These are phyloP conservation scores for Flaveria bidentis DNA, from an alignment of 129 eudicot genomes.

Conservation along the genomic window DNA sequence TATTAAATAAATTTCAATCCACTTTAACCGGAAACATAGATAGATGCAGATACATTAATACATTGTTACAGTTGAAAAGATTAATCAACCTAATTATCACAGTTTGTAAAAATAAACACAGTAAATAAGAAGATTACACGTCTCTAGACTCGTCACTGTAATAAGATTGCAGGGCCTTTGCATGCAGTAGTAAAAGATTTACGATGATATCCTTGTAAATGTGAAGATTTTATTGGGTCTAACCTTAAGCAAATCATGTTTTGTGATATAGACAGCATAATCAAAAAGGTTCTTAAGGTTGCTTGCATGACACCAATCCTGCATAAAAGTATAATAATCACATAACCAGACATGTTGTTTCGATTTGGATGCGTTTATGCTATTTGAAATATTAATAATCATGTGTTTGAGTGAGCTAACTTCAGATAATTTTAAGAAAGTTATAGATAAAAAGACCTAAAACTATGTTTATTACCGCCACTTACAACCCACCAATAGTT, in stretches of 20 bases:
- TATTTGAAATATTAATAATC: too few species aligned
- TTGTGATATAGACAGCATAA: conserved; percentile 29
- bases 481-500: too few species aligned
- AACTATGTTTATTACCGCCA: too few species aligned
- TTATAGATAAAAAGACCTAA: too few species aligned
- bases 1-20: conserved; percentile 2
- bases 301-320: conserved; percentile 34
- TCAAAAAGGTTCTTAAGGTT: conserved; percentile 20
- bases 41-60: conserved; percentile 23
- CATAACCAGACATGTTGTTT: too few species aligned
- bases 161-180: conserved; percentile 2
- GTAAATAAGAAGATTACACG: conserved; percentile 17
- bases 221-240: conserved; percentile 2
- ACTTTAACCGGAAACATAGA: neutral
- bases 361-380: neutral
- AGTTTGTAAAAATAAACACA: conserved; percentile 3
- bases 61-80: conserved; percentile 16
- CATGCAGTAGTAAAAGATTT: conserved; percentile 18
- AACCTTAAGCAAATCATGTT: conserved; percentile 20
- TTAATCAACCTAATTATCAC: neutral
- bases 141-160: conserved; percentile 5
- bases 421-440: neutral
- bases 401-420: neutral
- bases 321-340: neutral
- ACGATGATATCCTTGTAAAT: conserved; percentile 4